Evolutionary conservation across 2,329 filamentous ascomycete genomes (phyloP).

Genomic region (Pezicula neosporulosa): DNA sequence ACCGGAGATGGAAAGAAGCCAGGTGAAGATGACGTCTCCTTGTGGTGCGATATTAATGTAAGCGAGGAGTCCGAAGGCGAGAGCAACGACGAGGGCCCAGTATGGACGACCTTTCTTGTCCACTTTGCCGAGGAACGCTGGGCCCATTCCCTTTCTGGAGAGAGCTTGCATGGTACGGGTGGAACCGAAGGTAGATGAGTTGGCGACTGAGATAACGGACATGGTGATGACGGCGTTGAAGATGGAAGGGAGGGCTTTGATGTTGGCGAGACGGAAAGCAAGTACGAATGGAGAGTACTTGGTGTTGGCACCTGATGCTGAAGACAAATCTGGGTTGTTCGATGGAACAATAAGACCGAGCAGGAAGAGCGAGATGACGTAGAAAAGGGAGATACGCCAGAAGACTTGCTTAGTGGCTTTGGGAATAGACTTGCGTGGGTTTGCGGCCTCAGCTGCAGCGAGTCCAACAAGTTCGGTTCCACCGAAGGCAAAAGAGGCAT

Average conservation of each 20-base stretch:
- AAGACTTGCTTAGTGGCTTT: slow-evolving; percentile 41
- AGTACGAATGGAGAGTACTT: slow-evolving; percentile 44
- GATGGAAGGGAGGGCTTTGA: slow-evolving; percentile 46
- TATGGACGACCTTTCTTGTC: slow-evolving; percentile 59
- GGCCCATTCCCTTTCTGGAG: slow-evolving; percentile 31
- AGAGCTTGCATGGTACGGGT: slow-evolving; percentile 49
- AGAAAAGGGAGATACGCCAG: slow-evolving; percentile 43
- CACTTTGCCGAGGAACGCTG: slow-evolving; percentile 55
- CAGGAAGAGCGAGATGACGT: slow-evolving; percentile 38
- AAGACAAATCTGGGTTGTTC: slow-evolving; percentile 23
- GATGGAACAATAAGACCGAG: slow-evolving; percentile 39
- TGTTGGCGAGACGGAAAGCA: slow-evolving; percentile 46
- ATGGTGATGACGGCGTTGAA: slow-evolving; percentile 51
- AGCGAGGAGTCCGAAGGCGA: slow-evolving; percentile 54
- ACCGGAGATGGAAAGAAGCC: slow-evolving; percentile 67
- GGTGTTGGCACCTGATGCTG: slow-evolving; percentile 23
- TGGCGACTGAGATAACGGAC: slow-evolving; percentile 48
- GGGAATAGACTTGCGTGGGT: slow-evolving; percentile 46
- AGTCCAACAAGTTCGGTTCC: slow-evolving; percentile 61
- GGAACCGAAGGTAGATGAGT: slow-evolving; percentile 47
- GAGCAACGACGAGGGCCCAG: slow-evolving; percentile 47
- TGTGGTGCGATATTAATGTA: slow-evolving; percentile 47
- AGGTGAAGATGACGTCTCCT: slow-evolving; percentile 49
- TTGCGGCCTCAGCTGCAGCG: slow-evolving; percentile 54
- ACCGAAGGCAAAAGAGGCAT: slow-evolving; percentile 58